Percentiles rank a stretch among this genome's conserved stretches.
Conservation (phyloP, 108 stramenopile species). For the Cylindrotheca closterium region DNA sequence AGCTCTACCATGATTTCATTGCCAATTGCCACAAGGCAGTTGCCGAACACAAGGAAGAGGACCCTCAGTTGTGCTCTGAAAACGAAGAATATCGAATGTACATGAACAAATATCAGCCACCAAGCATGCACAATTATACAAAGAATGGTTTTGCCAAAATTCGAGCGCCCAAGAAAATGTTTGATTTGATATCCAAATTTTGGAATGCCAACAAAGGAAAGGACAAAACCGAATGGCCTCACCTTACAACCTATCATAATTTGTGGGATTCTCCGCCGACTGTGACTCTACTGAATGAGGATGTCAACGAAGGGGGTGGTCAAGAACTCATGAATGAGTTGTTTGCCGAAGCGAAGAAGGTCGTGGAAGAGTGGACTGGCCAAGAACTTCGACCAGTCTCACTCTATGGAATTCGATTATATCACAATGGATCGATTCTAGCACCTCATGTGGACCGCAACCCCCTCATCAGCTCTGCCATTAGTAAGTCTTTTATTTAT, state of each 20-base stretch:
- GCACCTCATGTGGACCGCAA: conserved; percentile 89
- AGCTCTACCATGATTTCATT: conserved; percentile 31
- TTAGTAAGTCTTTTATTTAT: conserved; percentile 80
- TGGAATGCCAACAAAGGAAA: conserved; percentile 51
- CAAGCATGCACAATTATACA: conserved; percentile 65
- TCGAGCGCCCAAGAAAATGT: conserved; percentile 52
- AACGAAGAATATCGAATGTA: conserved; percentile 22
- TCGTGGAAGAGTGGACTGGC: conserved; percentile 90
- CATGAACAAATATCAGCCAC: conserved; percentile 68
- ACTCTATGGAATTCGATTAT: conserved; percentile 61
- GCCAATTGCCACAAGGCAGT: conserved; percentile 15
- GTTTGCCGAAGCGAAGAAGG: conserved; percentile 55
- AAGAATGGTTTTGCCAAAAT: conserved; percentile 63
- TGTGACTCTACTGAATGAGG: conserved; percentile 32
- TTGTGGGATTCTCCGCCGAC: conserved; percentile 49
- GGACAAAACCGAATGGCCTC: conserved; percentile 13
- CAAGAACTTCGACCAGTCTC: conserved; percentile 75
- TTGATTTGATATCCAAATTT: conserved; percentile 46
- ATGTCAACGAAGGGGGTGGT: conserved; percentile 16
- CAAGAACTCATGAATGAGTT: conserved; percentile 18
- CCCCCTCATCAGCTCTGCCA: conserved; percentile 81
- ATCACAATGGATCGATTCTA: conserved; percentile 66
- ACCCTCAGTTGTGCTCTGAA: not conserved
- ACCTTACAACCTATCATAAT: conserved; percentile 59
- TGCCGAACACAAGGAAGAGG: not conserved